These are phyloP conservation scores for Leucosporidium yakuticum DNA, from an alignment of 768 basidiomycete species.

Conservation along the genomic window DNA sequence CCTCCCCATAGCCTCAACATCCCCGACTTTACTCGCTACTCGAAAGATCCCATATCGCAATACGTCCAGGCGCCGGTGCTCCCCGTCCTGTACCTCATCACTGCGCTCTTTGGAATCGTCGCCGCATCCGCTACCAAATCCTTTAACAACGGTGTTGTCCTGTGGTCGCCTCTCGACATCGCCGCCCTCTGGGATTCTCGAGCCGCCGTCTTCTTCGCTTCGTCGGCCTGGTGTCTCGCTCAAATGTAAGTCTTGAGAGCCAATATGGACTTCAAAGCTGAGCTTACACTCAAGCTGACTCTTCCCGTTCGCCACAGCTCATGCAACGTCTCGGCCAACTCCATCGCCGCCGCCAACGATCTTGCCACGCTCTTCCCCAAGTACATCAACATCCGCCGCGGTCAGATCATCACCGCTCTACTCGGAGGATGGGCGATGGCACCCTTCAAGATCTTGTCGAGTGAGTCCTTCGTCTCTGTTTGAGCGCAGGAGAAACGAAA, in stretches of 20 bases:
- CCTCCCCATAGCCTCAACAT: background rate
- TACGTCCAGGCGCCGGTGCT: conserved; percentile 28
- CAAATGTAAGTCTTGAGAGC: too few relatives aligned
- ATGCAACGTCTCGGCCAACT: conserved; percentile 19
- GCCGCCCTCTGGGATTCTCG: conserved; percentile 30
- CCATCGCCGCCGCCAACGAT: conserved; percentile 24
- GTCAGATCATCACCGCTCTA: conserved; percentile 58
- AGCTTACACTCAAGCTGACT: background rate
- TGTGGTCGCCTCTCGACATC: conserved; percentile 5
- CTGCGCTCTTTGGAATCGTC: conserved; percentile 16
- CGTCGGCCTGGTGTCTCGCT: too few relatives aligned
- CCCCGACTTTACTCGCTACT: conserved; percentile 19
- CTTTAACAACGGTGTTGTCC: conserved; percentile 11
- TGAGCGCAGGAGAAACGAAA: too few relatives aligned
- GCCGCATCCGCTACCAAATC: conserved; percentile 7
- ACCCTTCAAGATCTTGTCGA: conserved; percentile 55
- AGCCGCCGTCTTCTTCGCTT: conserved; percentile 34
- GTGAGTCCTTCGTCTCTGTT: too few relatives aligned
- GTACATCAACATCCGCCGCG: conserved; percentile 74
- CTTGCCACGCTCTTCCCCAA: conserved; percentile 30
- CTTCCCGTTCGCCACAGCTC: background rate
- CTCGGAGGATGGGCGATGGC: conserved; percentile 49
- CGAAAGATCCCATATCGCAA: background rate
- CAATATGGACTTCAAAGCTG: too few relatives aligned
- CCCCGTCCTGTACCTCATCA: conserved; percentile 30